A percentile compares a stretch with the other conserved stretches of the same genome.
Conservation (phyloP, 257 asterid genomes). For the Penstemon davidsonii region DNA sequence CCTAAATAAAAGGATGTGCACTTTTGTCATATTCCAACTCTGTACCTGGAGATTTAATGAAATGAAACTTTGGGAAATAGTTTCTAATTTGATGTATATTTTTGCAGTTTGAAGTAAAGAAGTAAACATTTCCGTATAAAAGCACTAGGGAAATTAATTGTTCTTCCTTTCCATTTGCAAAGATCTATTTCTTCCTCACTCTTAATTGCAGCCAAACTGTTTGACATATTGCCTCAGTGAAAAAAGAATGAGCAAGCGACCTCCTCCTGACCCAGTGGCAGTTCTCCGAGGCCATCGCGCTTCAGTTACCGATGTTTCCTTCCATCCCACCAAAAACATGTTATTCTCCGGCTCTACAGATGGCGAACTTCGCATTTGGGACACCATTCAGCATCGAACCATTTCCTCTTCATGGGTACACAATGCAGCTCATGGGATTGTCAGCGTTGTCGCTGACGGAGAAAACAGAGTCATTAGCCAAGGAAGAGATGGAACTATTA, state of each 20-base stretch:
- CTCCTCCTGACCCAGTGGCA: slow-evolving; percentile 88
- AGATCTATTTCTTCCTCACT: no score
- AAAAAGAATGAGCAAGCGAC: slow-evolving; percentile 64
- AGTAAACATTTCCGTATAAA: no score
- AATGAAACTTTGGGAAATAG: no score
- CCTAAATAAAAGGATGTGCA: no score
- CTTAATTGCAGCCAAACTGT: slow-evolving; percentile 29
- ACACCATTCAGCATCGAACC: slow-evolving; percentile 71
- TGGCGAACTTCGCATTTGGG: slow-evolving; percentile 93
- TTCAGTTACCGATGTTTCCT: slow-evolving; percentile 75
- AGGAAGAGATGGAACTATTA: slow-evolving; percentile 90
- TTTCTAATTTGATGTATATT: no score
- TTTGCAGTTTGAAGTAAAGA: no score
- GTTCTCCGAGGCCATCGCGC: slow-evolving; percentile 97
- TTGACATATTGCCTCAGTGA: slow-evolving; percentile 44
- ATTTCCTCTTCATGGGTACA: slow-evolving; percentile 86
- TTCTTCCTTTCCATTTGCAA: no score
- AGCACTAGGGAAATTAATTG: no score
- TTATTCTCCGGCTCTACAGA: slow-evolving; percentile 80
- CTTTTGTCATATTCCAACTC: no score
- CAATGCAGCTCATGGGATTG: slow-evolving; percentile 88
- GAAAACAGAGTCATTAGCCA: slow-evolving; percentile 73
- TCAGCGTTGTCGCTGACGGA: slow-evolving; percentile 58
- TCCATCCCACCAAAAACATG: slow-evolving; percentile 66
- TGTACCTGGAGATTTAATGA: no score